Evolutionary conservation across 352 stramenopile genomes (phyloP).

Genomic region (Nothophytophthora sp.): DNA sequence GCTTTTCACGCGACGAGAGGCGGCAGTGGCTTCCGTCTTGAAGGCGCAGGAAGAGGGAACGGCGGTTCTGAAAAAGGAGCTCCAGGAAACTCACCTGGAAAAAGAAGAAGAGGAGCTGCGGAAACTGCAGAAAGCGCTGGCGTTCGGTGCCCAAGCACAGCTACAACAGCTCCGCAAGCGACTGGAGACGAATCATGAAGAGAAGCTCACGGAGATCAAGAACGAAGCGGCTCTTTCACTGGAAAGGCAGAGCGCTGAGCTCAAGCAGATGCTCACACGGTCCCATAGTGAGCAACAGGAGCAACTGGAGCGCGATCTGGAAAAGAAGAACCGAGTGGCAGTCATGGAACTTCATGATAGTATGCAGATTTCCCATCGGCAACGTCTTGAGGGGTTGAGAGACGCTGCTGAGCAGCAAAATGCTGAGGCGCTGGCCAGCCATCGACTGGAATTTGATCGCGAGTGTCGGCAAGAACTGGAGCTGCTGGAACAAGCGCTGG

Average conservation of each 20-base stretch:
- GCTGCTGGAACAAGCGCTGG: constrained; percentile 38
- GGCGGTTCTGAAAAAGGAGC: constrained; percentile 36
- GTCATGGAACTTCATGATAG: constrained; percentile 55
- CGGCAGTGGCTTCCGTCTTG: constrained; percentile 31
- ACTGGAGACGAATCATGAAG: constrained; percentile 43
- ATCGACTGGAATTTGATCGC: constrained; percentile 28
- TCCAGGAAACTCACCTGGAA: constrained; percentile 33
- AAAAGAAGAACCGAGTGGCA: constrained; percentile 45
- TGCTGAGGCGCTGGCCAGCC: constrained; percentile 13
- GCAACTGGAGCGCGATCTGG: constrained; percentile 38
- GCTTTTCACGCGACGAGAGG: constrained; percentile 40
- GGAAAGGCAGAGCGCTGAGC: constrained; percentile 37
- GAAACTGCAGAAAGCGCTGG: constrained; percentile 59
- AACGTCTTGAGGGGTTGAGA: constrained; percentile 23
- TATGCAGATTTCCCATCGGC: constrained; percentile 35
- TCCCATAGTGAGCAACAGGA: constrained; percentile 40
- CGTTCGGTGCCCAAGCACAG: constrained; percentile 62
- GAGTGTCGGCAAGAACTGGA: constrained; percentile 38
- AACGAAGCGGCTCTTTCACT: constrained; percentile 25
- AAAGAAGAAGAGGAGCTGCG: constrained; percentile 52
- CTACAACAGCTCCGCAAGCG: constrained; percentile 53
- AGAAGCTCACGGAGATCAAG: constrained; percentile 27
- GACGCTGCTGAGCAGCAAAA: constrained; percentile 22
- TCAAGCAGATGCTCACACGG: constrained; percentile 39
- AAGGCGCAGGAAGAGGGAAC: constrained; percentile 50